Base-by-base conservation (phyloP, 805 yeast genomes). In the Lipomyces spencermartinsiae region DNA sequence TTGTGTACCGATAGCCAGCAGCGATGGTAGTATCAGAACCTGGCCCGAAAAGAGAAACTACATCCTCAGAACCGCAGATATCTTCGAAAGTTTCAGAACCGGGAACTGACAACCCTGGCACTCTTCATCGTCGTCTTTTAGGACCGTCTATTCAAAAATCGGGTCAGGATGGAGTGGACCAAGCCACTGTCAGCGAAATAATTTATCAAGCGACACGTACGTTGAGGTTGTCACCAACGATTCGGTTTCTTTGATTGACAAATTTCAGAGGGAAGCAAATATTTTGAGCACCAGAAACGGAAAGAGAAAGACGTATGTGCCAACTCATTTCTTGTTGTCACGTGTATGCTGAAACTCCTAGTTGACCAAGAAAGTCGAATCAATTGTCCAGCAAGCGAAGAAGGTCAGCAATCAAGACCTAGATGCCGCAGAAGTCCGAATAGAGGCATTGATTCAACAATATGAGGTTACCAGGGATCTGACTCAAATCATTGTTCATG, bases 61-160 rank as follows among this genome's bases (percentile, higher is more conserved):
- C 49, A 19, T 8, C 8, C 49, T 7, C 49, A 43, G n/a, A n/a
- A 16, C 22, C 49, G 3, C 19, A 43, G 19, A 7, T 19, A 16
- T 16, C 49, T 39, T 8, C 19, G 19, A 2, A 43, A 16, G 5
- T 8, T n/a, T 43, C 49, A 16, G 49, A 43, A 14, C 16, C 49
- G 4, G 49, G 49, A 1, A 43, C 19, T 43, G 49, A 43, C 6
- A 43, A 8, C n/a, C 7, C 19, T 43, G 49, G 22, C 19, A 43
- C 68, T 29, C 64, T 73, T 16, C 65, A 70, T 60, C 70, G 70
- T 37, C 60, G 75, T 9, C 62, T 73, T 10, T 63, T 71, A 29
- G 75, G 75, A 9, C 75, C 75, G 29, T 73, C 75, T 35, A 25
- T 72, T 9, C 70, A 67, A 43, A 73, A 73, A 34, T 62, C 74